Evolutionary conservation across 2,329 filamentous ascomycete genomes (phyloP), one percentile per base, ranked within the genome.

Genomic region (Colletotrichum godetiae): DNA sequence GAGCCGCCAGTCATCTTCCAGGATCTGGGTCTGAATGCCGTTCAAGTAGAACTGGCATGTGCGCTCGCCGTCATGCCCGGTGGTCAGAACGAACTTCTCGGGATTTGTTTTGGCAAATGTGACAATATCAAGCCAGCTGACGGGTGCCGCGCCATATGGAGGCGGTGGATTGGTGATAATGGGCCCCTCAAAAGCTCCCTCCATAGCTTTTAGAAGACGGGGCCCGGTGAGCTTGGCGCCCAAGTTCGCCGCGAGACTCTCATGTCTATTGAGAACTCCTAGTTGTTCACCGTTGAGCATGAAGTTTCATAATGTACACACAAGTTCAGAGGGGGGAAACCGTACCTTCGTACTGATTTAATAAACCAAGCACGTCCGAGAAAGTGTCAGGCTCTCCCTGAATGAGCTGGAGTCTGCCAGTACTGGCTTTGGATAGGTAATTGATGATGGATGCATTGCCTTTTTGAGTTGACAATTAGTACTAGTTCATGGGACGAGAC

Each of bases 101-200:
- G 94, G 93, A 75, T 95, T 95, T 75, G 91, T 91, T 79, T 93
- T 93, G 75, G 95, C 93, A 82, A 95, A 97, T 76, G 93, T 91
- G 76, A 97, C 93, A 65, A 97, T 92, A 78, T 97, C 95, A 52
- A 97, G 86, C 95, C 95, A 98, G 13, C 91, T 93, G 68, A 97
- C 89, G 7, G 81, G 78, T 63, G 82, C 76, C 6, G 87, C 88
- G 5, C 88, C 89, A 37, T 88, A 84, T 88, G 90, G 79, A 83
- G 91, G 81, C 87, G 88, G 70, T 63, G 80, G 84, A 66, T 77
- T 84, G 11, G 83, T 86, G 67, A 80, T 91, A 74, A 95, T 95
- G 27, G 93, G 91, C 0, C 93, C 93, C 76, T 97, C 94, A 78
- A 98, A 97, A 68, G 96, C 88, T 66, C 93, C 90, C 81, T 97